A percentile compares a stretch with the other conserved stretches of the same genome.
phyloP scores from a whole-genome alignment of 2,329 filamentous ascomycete species.

The Cordyceps tenuipes region DNA sequence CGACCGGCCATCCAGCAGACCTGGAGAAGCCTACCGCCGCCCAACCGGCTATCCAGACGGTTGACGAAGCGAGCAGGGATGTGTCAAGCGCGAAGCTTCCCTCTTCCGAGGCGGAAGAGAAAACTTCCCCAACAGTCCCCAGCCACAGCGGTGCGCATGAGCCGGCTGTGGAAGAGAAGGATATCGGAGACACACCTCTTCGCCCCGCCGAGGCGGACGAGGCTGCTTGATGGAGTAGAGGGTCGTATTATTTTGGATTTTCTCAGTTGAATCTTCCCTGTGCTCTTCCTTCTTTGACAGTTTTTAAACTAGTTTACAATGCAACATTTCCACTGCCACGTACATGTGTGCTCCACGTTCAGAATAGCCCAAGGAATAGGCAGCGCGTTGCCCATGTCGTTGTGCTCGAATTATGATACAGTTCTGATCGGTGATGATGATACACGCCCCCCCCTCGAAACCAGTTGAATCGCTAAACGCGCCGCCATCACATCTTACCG shows the following conservation, averaged over 20 bases:
- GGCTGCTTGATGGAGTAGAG: not conserved
- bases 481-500: constrained; percentile 7
- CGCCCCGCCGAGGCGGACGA: not conserved
- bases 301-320: not conserved
- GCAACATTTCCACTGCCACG: not conserved
- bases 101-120: not conserved
- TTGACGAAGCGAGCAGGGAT: not conserved
- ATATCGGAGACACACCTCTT: constrained; percentile 8
- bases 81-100: not conserved
- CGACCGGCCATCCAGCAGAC: not conserved
- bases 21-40: not conserved
- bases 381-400: not conserved
- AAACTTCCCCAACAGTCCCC: not conserved
- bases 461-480: not conserved
- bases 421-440: not conserved
- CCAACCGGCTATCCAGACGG: not conserved
- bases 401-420: not conserved
- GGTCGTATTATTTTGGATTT: not conserved
- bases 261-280: not conserved
- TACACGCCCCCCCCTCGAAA: not conserved
- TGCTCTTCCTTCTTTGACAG: not conserved
- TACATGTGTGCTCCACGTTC: not conserved
- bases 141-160: not conserved
- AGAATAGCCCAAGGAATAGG: not conserved
- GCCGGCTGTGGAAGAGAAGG: not conserved